Evolutionary conservation across 768 basidiomycete genomes (phyloP).

Genomic region (Tephrocybe sp.): DNA sequence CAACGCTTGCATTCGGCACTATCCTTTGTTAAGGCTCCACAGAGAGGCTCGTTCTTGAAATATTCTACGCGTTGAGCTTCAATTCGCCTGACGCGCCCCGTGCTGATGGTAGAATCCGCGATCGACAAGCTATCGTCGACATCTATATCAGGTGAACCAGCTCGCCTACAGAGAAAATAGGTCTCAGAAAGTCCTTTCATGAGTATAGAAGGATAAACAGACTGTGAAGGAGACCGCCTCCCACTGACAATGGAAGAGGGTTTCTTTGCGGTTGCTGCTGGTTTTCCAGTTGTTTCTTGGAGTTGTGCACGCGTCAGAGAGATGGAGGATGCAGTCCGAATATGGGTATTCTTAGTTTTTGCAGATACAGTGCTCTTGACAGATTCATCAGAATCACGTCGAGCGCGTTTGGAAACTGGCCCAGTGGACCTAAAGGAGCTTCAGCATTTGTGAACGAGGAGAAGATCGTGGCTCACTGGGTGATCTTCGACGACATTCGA

Average conservation of each 20-base stretch:
- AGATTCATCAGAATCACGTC: slow-evolving; percentile 18
- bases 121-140: slow-evolving; percentile 52
- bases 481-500: slow-evolving; percentile 21
- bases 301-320: slow-evolving; percentile 31
- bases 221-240: slow-evolving; percentile 29
- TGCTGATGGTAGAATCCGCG: slow-evolving; percentile 49
- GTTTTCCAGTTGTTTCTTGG: slow-evolving; percentile 14
- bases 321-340: slow-evolving; percentile 25
- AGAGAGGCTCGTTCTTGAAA: slow-evolving; percentile 61
- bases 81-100: slow-evolving; percentile 47
- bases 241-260: slow-evolving; percentile 14
- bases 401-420: slow-evolving; percentile 27
- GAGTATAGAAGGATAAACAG: background rate
- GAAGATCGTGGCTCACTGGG: slow-evolving; percentile 14
- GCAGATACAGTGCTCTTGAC: slow-evolving; percentile 13
- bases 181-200: background rate
- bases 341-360: slow-evolving; percentile 24
- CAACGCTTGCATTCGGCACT: slow-evolving; percentile 62
- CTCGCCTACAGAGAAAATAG: slow-evolving; percentile 19
- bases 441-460: background rate
- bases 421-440: slow-evolving; percentile 23
- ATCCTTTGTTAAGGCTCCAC: slow-evolving; percentile 55
- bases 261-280: slow-evolving; percentile 20
- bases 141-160: slow-evolving; percentile 35
- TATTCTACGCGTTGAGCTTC: slow-evolving; percentile 65